Base-by-base conservation (phyloP, 2,329 filamentous ascomycete species). In the Alternaria hordeiaustralica region DNA sequence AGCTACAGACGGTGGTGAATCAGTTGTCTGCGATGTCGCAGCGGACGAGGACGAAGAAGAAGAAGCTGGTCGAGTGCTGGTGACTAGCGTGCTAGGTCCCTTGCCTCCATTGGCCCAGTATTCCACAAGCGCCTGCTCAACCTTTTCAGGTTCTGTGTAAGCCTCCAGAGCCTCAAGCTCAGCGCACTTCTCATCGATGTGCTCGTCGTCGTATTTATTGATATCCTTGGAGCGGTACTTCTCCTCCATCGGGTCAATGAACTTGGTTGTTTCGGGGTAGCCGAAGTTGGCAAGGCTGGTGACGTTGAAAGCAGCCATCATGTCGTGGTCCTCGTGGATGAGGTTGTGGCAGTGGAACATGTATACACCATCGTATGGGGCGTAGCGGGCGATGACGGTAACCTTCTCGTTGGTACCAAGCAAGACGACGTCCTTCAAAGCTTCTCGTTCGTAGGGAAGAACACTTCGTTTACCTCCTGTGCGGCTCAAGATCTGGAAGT, bases 401-500 rank as follows among this genome's bases (percentile, higher is more conserved):
- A 76, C 75, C 6, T 69, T 73, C 61, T 89, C 87, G 30, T 83
- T 82, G 1, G 75, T 76, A 11, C 83, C 85, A 5, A 89, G 81
- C 75, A 86, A 84, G 2, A 88, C 86, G 2, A 87, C 85, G 65
- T 89, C 87, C 76, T 89, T 88, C 8, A 88, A 80, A 0, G 84
- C 86, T 4, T 81, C 83, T 2, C 80, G 79, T 74, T 89, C 87
- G 68, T 89, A 88, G 0, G 83, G 79, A 58, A 83, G 75, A 4
- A 88, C 82, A 18, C 74, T 70, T 7, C 75, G 71, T 15, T 78
- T 76, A 6, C 81, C 81, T 9, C 84, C 83, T 0, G 75, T 82
- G 18, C 87, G 85, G 7, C 78, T 80, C 20, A 88, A 68, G 50
- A 89, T 82, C 60, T 85, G 82, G 76, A 89, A 86, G 69, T 89